phyloP scores from a whole-genome alignment of 1,139 yeast genomes.

The Debaryomyces psychrophilus region DNA sequence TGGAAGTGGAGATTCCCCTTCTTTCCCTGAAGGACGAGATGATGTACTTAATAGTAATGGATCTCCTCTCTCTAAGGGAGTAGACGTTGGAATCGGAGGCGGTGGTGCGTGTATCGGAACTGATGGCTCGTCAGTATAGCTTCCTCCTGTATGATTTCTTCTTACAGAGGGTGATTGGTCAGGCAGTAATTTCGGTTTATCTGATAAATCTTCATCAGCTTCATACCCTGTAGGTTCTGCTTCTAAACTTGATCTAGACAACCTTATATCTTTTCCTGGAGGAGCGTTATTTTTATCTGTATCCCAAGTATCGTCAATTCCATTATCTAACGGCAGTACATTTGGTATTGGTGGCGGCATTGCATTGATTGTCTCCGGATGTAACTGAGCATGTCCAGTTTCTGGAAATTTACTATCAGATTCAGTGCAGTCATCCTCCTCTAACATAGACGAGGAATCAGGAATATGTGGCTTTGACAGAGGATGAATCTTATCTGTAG shows the following conservation, averaged over 20 bases:
- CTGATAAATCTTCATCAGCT: slow-evolving; percentile 49
- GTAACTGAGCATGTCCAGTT: slow-evolving; percentile 14
- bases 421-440: slow-evolving; percentile 33
- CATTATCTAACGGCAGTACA: slow-evolving; percentile 23
- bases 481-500: slow-evolving; percentile 5
- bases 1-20: slow-evolving; percentile 6
- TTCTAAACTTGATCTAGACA: slow-evolving; percentile 22
- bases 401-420: slow-evolving; percentile 17
- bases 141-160: neutral
- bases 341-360: slow-evolving; percentile 4
- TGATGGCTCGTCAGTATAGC: slow-evolving; percentile 5
- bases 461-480: slow-evolving; percentile 11
- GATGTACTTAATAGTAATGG: slow-evolving; percentile 15
- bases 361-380: slow-evolving; percentile 1
- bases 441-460: slow-evolving; percentile 34
- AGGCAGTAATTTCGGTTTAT: slow-evolving; percentile 22
- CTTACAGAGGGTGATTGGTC: slow-evolving; percentile 14
- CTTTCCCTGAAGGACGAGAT: neutral
- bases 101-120: slow-evolving; percentile 11
- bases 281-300: slow-evolving; percentile 3
- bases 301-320: slow-evolving; percentile 17
- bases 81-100: slow-evolving; percentile 20
- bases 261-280: slow-evolving; percentile 16
- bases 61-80: slow-evolving; percentile 17
- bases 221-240: slow-evolving; percentile 46